Evolutionary conservation across 495 filamentous ascomycete species (phyloP).

Genomic region (Penicillium robsamsonii): DNA sequence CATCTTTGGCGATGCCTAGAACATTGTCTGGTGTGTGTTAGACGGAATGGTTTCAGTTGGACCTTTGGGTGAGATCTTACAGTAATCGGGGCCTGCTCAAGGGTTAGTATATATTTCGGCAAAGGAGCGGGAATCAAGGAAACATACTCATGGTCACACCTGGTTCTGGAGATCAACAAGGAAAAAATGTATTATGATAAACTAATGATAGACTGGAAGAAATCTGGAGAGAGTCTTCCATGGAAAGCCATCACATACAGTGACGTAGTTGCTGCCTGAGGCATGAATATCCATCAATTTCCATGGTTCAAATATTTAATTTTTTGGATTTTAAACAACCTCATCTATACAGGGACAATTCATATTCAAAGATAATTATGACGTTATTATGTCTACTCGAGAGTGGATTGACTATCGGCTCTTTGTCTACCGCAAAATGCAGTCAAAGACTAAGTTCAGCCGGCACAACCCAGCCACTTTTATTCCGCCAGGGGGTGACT

Average conservation of each 20-base stretch:
- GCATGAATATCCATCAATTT: neutral
- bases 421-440: constrained; percentile 2
- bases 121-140: neutral
- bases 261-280: constrained; percentile 23
- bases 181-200: neutral
- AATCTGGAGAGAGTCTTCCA: neutral
- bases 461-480: constrained; percentile 14
- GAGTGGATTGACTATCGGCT: neutral
- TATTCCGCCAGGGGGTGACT: constrained; percentile 7
- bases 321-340: neutral
- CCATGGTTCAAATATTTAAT: constrained; percentile 6
- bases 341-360: neutral
- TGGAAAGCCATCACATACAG: constrained; percentile 8
- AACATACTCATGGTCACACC: constrained; percentile 29
- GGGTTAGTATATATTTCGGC: constrained; percentile 4
- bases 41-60: neutral
- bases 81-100: constrained; percentile 24
- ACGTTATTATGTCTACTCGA: neutral
- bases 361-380: neutral
- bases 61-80: constrained; percentile 11
- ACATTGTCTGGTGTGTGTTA: constrained; percentile 50
- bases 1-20: constrained; percentile 70
- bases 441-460: constrained; percentile 3
- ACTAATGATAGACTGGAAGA: neutral
- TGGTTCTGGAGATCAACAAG: neutral